Evolutionary conservation across 495 filamentous ascomycete genomes (phyloP), one percentile per base, ranked within the genome.

Genomic region (Hyaloscypha hepaticicola): DNA sequence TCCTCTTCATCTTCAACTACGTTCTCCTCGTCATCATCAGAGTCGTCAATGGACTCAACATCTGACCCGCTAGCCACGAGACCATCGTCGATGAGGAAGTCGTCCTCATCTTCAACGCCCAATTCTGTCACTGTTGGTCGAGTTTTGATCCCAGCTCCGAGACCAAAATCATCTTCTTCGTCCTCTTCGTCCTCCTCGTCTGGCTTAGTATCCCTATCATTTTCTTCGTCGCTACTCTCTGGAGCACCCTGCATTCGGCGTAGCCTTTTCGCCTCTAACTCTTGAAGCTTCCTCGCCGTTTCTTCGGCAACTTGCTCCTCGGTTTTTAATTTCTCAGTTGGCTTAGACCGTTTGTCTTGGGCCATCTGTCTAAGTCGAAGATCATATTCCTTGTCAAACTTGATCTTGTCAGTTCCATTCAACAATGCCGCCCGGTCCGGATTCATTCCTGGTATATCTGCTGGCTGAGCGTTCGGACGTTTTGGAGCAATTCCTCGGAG

Each of bases 21-120:
- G 21, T 79, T 77, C 51, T 76, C 80, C 38, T 66, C 61, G 26
- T 78, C 81, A 11, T 81, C 82, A 58, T 79, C 83, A 8, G 84
- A 81, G 33, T 83, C 58, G 34, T 72, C 70, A 26, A 78, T 76
- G 7, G 71, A 74, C 27, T 69, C 55, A 24, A 83, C 66, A 8
- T 88, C 86, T 14, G 87, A 88, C 33, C 80, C 88, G 61, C 82
- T 88, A 1, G 86, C 85, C 55, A 97, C 82, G 1, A 97, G 82
- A 58, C 96, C 88, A 61, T 95, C 90, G 63, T 97, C 94, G 60
- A 97, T 88, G 9, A 91, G 61, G 68, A 97, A 97, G 64, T 96
- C 90, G 71, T 97, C 93, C 72, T 97, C 93, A 67, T 96, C 93
- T 66, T 96, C 92, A 31, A 93, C 87, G 28, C 81, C 77, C 26